These are phyloP conservation scores for Sechiopsis laciniata DNA, from an alignment of 306 rosid species.

Conservation along the genomic window DNA sequence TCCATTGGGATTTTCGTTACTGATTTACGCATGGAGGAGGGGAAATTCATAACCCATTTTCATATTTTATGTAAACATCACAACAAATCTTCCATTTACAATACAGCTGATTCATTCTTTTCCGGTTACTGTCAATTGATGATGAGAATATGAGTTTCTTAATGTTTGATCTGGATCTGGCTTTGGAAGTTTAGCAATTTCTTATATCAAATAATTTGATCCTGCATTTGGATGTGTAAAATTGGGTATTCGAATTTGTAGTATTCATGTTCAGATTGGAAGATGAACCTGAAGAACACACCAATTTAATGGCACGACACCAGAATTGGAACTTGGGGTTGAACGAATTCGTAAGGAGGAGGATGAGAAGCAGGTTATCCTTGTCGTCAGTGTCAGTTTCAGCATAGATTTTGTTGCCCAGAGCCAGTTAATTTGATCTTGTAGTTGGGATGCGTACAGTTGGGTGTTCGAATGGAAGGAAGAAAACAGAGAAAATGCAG, in stretches of 20 bases:
- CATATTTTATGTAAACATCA: neutral
- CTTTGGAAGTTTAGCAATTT: neutral
- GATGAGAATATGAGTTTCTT: neutral
- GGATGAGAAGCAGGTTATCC: no score
- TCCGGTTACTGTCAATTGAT: neutral
- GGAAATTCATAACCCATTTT: conserved; percentile 16
- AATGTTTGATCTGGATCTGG: neutral
- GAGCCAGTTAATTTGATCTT: no score
- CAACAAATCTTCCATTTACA: neutral
- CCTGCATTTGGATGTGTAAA: conserved; percentile 71
- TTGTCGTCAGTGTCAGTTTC: no score
- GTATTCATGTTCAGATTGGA: no score
- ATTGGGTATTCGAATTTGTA: neutral
- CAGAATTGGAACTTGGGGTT: no score
- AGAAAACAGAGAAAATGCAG: conserved; percentile 13
- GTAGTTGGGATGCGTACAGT: conserved; percentile 40
- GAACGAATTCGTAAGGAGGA: no score
- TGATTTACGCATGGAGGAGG: conserved; percentile 80
- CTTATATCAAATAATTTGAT: no score
- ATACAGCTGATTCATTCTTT: neutral
- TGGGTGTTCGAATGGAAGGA: conserved; percentile 12
- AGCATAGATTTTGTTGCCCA: no score
- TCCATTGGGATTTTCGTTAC: conserved; percentile 49
- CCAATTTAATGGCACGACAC: no score
- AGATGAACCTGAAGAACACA: no score